phyloP scores from a whole-genome alignment of 139 green algal genomes.

The Chlamydomonas sphaeroides region DNA sequence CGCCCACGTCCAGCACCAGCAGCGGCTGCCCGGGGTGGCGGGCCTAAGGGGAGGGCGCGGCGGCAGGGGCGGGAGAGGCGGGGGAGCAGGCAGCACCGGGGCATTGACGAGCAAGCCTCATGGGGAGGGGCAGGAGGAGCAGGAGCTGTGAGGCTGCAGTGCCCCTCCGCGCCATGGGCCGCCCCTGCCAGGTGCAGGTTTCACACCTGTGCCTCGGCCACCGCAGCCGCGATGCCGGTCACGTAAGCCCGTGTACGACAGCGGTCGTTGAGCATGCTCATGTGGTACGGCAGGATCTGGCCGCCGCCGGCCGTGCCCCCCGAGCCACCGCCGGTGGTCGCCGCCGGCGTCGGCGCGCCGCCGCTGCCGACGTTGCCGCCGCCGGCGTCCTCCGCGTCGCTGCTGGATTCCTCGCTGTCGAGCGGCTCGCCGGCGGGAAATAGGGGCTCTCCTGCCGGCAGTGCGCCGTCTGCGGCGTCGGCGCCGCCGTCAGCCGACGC shows the following conservation, averaged over 20 bases:
- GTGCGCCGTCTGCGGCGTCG: neutral
- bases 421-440: constrained; percentile 8
- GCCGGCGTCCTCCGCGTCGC: neutral
- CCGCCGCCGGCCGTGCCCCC: too few species aligned
- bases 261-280: constrained; percentile 59
- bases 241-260: neutral
- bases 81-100: too few species aligned
- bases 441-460: constrained; percentile 2
- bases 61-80: neutral
- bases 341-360: neutral
- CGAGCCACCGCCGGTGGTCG: too few species aligned
- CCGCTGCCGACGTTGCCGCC: neutral
- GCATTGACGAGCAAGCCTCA: too few species aligned
- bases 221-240: constrained; percentile 26
- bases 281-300: constrained; percentile 53
- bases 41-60: constrained; percentile 47
- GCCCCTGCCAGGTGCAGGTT: too few species aligned
- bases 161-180: too few species aligned
- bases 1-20: constrained; percentile 87
- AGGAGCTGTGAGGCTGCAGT: too few species aligned
- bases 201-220: constrained; percentile 24
- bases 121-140: too few species aligned
- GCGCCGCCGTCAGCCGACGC: too few species aligned
- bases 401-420: neutral
- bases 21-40: neutral